phyloP scores from a whole-genome alignment of 495 filamentous ascomycete species.

The Aspergillus sclerotiicarbonarius region DNA sequence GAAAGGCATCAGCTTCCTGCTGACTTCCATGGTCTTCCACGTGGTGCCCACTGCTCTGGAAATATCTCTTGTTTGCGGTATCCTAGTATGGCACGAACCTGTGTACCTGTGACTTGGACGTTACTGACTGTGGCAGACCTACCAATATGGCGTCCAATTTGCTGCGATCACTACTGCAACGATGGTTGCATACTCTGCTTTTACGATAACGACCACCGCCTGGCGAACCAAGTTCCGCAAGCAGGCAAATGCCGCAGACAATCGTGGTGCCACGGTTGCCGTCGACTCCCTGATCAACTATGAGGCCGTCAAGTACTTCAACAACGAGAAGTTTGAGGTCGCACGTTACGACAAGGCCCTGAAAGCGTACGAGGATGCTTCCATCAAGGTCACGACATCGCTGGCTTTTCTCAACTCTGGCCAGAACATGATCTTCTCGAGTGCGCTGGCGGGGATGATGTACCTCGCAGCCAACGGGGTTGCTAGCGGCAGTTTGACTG shows the following conservation, averaged over 20 bases:
- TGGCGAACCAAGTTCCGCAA: slow-evolving; percentile 97
- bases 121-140: slow-evolving; percentile 59
- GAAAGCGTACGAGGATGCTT: slow-evolving; percentile 82
- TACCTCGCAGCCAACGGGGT: slow-evolving; percentile 89
- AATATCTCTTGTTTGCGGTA: slow-evolving; percentile 93
- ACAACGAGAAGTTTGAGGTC: slow-evolving; percentile 94
- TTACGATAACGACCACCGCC: slow-evolving; percentile 91
- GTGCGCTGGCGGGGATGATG: slow-evolving; percentile 97
- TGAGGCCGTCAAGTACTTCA: slow-evolving; percentile 99
- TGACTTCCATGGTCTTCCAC: slow-evolving; percentile 98
- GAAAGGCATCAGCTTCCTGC: slow-evolving; percentile 94
- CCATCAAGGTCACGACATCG: slow-evolving; percentile 94
- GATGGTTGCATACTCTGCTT: slow-evolving; percentile 90
- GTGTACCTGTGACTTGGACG: neutral
- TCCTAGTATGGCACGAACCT: slow-evolving; percentile 50
- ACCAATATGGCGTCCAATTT: slow-evolving; percentile 89
- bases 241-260: slow-evolving; percentile 93
- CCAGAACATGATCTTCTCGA: slow-evolving; percentile 97
- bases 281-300: slow-evolving; percentile 98
- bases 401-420: slow-evolving; percentile 92
- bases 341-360: slow-evolving; percentile 86
- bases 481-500: slow-evolving; percentile 72
- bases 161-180: slow-evolving; percentile 87
- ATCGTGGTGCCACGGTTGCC: slow-evolving; percentile 89
- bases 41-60: slow-evolving; percentile 91